phyloP scores from a whole-genome alignment of 1,139 yeast species.

The Pichia sp. region DNA sequence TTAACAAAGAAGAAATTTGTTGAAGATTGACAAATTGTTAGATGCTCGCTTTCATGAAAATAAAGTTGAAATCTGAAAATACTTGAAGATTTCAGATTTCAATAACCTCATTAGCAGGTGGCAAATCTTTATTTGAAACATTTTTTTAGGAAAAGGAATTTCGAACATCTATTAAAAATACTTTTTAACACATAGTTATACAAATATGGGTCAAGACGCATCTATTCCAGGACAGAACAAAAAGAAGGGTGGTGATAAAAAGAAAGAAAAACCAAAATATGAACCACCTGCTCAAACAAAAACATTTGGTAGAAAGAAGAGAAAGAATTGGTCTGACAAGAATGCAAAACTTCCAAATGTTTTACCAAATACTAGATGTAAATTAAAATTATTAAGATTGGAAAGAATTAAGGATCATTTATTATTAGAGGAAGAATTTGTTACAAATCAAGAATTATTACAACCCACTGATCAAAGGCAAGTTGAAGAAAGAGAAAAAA shows the following conservation, averaged over 20 bases:
- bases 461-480: slow-evolving; percentile 97
- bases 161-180: too few relatives aligned
- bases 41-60: slow-evolving; percentile 1
- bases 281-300: slow-evolving; percentile 95
- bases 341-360: slow-evolving; percentile 83
- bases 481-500: slow-evolving; percentile 90
- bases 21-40: background rate
- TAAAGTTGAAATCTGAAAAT: background rate
- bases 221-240: slow-evolving; percentile 28
- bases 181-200: background rate
- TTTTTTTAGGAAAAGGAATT: too few relatives aligned
- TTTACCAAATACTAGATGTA: slow-evolving; percentile 89
- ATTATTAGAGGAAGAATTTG: slow-evolving; percentile 92
- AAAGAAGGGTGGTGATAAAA: slow-evolving; percentile 33
- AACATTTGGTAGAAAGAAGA: slow-evolving; percentile 81
- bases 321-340: slow-evolving; percentile 81
- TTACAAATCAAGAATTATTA: slow-evolving; percentile 86
- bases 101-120: background rate
- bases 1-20: background rate
- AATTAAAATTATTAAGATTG: slow-evolving; percentile 79
- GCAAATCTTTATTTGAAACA: background rate
- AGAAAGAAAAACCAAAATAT: slow-evolving; percentile 85
- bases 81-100: too few relatives aligned
- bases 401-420: slow-evolving; percentile 96
- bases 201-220: slow-evolving; percentile 30